These are phyloP conservation scores for Oleoguttula mirabilis DNA, from an alignment of 495 filamentous ascomycete species.

Conservation along the genomic window DNA sequence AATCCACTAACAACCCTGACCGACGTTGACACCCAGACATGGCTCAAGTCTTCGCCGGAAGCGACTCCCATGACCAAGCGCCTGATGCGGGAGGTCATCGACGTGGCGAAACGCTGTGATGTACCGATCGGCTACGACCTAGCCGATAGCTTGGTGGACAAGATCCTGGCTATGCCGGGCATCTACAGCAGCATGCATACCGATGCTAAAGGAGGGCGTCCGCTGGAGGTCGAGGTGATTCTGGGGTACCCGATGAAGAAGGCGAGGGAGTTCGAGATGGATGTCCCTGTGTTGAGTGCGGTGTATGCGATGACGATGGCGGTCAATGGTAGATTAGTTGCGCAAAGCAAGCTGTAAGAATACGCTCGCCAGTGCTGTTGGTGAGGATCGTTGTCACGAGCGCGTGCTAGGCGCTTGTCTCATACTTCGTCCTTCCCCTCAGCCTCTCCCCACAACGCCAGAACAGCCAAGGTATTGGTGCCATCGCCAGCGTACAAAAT, in stretches of 20 bases:
- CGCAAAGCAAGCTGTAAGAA: no score
- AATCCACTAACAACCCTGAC: slow-evolving; percentile 43
- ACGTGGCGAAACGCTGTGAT: slow-evolving; percentile 34
- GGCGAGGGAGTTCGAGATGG: slow-evolving; percentile 37
- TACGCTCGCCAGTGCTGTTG: no score
- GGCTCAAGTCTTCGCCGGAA: slow-evolving; percentile 33
- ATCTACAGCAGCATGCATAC: slow-evolving; percentile 45
- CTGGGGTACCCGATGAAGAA: slow-evolving; percentile 41
- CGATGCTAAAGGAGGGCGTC: slow-evolving; percentile 37
- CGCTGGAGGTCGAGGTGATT: slow-evolving; percentile 47
- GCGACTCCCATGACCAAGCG: slow-evolving; percentile 33
- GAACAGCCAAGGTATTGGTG: slow-evolving; percentile 36
- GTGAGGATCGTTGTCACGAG: no score
- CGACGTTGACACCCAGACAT: slow-evolving; percentile 37
- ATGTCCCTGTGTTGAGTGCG: slow-evolving; percentile 26
- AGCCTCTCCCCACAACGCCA: slow-evolving; percentile 27
- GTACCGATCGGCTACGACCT: slow-evolving; percentile 33
- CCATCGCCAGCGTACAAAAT: slow-evolving; percentile 32
- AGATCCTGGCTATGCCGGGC: slow-evolving; percentile 32
- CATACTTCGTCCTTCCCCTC: slow-evolving; percentile 23
- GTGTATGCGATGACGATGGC: slow-evolving; percentile 35
- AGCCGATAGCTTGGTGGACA: slow-evolving; percentile 33
- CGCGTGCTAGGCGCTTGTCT: slow-evolving; percentile 17
- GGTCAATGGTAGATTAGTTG: slow-evolving; percentile 25
- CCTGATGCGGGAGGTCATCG: slow-evolving; percentile 41